Conservation (phyloP, 148 eudicot species). For the Pharnaceum exiguum region DNA sequence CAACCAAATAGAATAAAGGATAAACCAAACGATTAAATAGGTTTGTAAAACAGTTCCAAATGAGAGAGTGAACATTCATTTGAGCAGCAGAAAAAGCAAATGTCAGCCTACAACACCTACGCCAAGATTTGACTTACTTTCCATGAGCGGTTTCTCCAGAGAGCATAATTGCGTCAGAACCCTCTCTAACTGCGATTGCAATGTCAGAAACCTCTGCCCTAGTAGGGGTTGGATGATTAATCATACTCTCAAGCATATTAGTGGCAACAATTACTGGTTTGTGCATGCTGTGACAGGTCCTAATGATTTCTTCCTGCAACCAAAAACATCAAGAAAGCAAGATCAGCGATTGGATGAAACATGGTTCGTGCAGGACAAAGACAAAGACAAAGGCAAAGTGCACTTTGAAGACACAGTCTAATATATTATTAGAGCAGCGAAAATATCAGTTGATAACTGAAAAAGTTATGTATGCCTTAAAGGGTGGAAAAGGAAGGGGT, state of each 20-base stretch:
- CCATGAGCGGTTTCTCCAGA: slow-evolving; percentile 99
- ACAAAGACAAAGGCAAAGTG: too few species aligned
- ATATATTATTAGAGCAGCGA: too few species aligned
- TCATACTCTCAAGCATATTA: slow-evolving; percentile 99
- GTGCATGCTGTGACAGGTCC: slow-evolving; percentile 77
- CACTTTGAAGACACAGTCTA: too few species aligned
- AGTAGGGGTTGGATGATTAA: slow-evolving; percentile 88
- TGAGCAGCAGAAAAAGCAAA: not conserved
- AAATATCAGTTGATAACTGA: too few species aligned
- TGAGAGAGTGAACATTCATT: not conserved
- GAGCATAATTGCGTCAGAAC: slow-evolving; percentile 96
- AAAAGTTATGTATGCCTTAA: too few species aligned
- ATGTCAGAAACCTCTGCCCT: slow-evolving; percentile 99
- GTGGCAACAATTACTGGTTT: slow-evolving; percentile 97
- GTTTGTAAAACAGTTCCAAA: not conserved
- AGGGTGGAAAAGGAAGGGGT: too few species aligned
- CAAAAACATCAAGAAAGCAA: not conserved
- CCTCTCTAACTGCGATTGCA: slow-evolving; percentile 95
- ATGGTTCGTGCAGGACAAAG: not conserved
- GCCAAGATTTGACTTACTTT: slow-evolving; percentile 58
- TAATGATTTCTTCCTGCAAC: slow-evolving; percentile 78
- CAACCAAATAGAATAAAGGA: slow-evolving; percentile 7
- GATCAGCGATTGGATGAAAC: not conserved
- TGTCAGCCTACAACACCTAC: not conserved
- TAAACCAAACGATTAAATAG: not conserved